Base-by-base conservation (phyloP, 2,329 filamentous ascomycete genomes). In the Pezicula neosporulosa region DNA sequence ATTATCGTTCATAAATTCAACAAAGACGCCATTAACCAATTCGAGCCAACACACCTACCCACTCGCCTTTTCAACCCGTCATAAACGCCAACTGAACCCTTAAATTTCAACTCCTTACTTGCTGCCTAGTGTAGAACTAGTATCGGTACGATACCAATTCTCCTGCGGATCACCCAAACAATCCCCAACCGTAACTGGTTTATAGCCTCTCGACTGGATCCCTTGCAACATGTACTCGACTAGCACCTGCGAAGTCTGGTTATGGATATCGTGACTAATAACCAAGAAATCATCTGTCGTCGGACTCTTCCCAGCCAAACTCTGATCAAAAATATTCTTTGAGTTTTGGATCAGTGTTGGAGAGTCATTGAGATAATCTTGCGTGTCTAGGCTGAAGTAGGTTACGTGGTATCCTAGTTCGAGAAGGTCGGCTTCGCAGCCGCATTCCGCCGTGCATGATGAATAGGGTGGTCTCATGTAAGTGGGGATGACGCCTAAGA, bases 401-500 rank as follows among this genome's bases (percentile, higher is more conserved):
- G 69, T 70, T 50, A 74, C 62, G 55, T 77, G 74, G 60, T 77
- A 77, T 9, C 74, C 74, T 3, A 77, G 62, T 6, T 54, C 58
- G 21, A 62, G 60, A 38, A 68, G 62, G 64, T 76, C 64, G 50
- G 69, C 67, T 35, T 65, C 54, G 13, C 64, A 68, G 8, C 61
- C 66, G 28, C 62, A 67, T 44, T 53, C 53, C 27, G 65, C 56
- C 8, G 54, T 71, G 61, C 75, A 77, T 60, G 72, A 73, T 12
- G 70, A 72, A 52, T 71, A 75, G 7, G 72, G 72, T 2, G 72
- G 71, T 41, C 66, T 57, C 73, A 78, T 77, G 63, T 81, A 81
- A 10, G 77, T 80, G 7, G 78, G 78, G 55, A 78, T 73, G 54
- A 74, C 72, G 39, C 76, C 77, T 21, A 81, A 58, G 39, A 81